Evolutionary conservation across 805 yeast genomes (phyloP), one percentile per base, ranked within the genome.

Genomic region (Candida insectorum): DNA sequence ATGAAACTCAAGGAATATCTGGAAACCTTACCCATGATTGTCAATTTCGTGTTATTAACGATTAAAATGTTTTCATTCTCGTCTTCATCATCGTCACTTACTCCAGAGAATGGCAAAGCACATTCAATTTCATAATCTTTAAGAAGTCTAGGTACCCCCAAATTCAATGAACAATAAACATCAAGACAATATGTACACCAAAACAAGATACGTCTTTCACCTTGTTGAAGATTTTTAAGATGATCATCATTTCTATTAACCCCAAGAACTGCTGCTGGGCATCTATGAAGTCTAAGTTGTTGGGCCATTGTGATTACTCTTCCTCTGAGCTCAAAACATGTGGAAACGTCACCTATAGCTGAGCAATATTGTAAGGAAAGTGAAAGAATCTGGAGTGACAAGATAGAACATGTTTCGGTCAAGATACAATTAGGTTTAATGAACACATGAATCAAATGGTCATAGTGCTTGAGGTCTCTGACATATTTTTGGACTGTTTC

Each of bases 101-200:
- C 56, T 16, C 69, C 66, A 20, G 75, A 61, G 31, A 82, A 77
- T 1, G 96, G 96, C 47, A 84, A 59, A 1, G 91, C 89, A 65
- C 95, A 86, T 54, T 86, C 94, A 31, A 87, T 77, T 53, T 85
- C 94, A 48, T 75, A 77, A 51, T 85, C 95, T 48, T 82, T 82
- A 17, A 87, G 58, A 30, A 86, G 59, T 42, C 94, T 65, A 4
- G 96, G 96, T 24, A 85, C 85, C 28, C 96, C 96, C 30, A 87
- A 60, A 38, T 79, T 79, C 39, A 85, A 70, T 3, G 91, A 77
- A 16, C 85, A 67, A 50, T 85, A 85, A 3, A 79, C 71, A 53
- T 88, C 96, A 43, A 88, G 65, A 18, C 79, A 70, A 55, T 85
- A 87, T 27, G 81, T 74, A 42, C 86, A 78, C 96, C 96, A 88